A percentile compares a stretch with the other conserved stretches of the same genome.
phyloP scores from a whole-genome alignment of 148 eudicot genomes.

The Rhododendron vialii region DNA sequence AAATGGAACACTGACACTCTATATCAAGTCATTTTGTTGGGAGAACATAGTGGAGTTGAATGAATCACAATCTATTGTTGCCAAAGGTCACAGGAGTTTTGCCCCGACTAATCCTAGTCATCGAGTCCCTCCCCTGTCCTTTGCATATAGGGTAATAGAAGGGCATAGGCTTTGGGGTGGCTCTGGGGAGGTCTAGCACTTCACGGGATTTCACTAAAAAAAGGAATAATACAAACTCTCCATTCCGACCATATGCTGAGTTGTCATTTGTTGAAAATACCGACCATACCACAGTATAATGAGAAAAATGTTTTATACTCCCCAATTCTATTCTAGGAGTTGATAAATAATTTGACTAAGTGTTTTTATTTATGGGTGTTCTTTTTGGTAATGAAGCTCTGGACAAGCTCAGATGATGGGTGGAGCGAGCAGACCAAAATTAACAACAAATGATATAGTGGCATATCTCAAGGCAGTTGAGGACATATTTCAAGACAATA shows the following conservation, averaged over 20 bases:
- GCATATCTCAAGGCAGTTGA: constrained; percentile 53
- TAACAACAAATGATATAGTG: constrained; percentile 55
- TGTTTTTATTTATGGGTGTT: background rate
- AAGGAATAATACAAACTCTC: too few species aligned
- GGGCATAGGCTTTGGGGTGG: background rate
- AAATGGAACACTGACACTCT: background rate
- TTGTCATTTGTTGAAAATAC: too few species aligned
- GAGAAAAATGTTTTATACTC: too few species aligned
- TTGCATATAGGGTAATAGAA: background rate
- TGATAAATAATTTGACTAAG: background rate
- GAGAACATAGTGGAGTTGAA: background rate
- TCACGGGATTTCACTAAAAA: background rate
- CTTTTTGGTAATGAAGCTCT: constrained; percentile 31
- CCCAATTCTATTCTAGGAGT: too few species aligned
- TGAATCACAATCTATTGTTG: background rate
- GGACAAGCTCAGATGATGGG: constrained; percentile 41
- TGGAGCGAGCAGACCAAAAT: constrained; percentile 36
- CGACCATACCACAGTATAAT: too few species aligned
- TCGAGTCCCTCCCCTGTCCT: background rate
- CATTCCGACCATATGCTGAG: too few species aligned
- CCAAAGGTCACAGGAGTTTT: background rate
- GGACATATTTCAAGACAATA: constrained; percentile 49
- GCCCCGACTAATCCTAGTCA: background rate
- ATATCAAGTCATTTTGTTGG: background rate
- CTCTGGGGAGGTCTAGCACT: background rate